These are phyloP conservation scores for Apiotrichum mycotoxinovorans DNA, from an alignment of 1,284 basidiomycete species.

Conservation along the genomic window DNA sequence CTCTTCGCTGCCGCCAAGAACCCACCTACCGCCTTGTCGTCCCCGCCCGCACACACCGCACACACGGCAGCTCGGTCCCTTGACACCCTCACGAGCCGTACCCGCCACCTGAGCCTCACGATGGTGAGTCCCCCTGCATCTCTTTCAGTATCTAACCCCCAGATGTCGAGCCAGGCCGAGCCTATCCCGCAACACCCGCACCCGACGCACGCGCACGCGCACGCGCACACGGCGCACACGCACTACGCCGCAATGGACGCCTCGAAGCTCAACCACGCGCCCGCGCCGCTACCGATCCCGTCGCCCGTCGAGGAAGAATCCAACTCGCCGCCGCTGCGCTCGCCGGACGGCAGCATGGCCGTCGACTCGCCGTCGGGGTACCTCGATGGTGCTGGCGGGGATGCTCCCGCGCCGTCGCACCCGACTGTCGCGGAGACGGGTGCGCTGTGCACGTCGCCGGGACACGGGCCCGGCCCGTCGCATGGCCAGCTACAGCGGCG, in stretches of 20 bases:
- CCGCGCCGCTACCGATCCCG: slow-evolving; percentile 25
- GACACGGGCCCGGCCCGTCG: slow-evolving; percentile 27
- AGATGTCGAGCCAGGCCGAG: no score
- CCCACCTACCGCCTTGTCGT: no score
- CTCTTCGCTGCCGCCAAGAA: no score
- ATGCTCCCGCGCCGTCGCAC: slow-evolving; percentile 11
- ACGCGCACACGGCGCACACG: not conserved
- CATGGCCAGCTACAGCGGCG: slow-evolving; percentile 40
- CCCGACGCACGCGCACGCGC: not conserved
- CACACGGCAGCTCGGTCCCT: no score
- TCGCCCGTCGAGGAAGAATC: slow-evolving; percentile 8
- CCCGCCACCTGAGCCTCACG: no score
- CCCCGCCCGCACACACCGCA: no score
- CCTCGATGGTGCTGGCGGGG: slow-evolving; percentile 26
- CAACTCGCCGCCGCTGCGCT: slow-evolving; percentile 23
- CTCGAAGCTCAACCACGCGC: slow-evolving; percentile 39
- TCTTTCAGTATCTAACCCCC: no score
- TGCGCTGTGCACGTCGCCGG: slow-evolving; percentile 7
- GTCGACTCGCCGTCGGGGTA: slow-evolving; percentile 13
- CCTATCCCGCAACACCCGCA: not conserved
- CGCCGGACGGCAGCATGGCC: not conserved
- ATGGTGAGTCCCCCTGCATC: no score
- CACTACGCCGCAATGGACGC: slow-evolving; percentile 27
- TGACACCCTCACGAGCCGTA: no score
- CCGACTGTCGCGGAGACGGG: slow-evolving; percentile 48